Percentiles rank a stretch among this genome's conserved stretches.
Conservation (phyloP, 2,329 filamentous ascomycete genomes). For the Pyricularia grisea region DNA sequence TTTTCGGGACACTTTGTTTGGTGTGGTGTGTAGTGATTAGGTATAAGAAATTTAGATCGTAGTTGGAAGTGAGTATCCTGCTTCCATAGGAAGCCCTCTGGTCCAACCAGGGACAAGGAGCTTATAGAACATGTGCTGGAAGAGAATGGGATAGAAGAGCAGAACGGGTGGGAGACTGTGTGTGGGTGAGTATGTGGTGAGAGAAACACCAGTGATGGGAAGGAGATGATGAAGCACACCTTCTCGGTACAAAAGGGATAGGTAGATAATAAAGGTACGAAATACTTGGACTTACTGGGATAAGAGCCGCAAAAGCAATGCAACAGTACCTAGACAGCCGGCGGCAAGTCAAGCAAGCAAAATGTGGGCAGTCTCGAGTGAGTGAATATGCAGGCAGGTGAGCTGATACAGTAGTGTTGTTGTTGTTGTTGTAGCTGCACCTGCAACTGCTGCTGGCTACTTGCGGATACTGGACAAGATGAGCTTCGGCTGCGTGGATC, state of each 20-base stretch:
- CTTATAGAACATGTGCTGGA: conserved; percentile 7
- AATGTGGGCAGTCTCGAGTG: background rate
- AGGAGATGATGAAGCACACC: background rate
- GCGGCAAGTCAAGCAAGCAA: background rate
- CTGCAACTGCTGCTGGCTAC: background rate
- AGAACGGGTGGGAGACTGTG: conserved; percentile 9
- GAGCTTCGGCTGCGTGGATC: background rate
- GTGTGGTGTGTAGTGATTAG: background rate
- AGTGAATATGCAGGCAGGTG: background rate
- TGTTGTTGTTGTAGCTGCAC: background rate
- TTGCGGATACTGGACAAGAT: background rate
- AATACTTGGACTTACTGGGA: conserved; percentile 3
- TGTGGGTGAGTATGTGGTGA: background rate
- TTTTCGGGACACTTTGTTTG: background rate
- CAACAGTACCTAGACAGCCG: background rate
- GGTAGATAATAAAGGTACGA: conserved; percentile 7
- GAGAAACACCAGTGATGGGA: background rate
- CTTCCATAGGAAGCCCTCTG: conserved; percentile 8
- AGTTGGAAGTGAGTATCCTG: background rate
- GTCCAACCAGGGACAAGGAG: conserved; percentile 11
- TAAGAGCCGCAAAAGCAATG: background rate
- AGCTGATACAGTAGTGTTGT: background rate
- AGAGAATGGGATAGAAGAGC: conserved; percentile 4
- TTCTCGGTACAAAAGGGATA: background rate
- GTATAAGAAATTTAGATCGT: background rate